Evolutionary conservation across 345 rosid genomes (phyloP).

Genomic region (Clarkia xantiana): DNA sequence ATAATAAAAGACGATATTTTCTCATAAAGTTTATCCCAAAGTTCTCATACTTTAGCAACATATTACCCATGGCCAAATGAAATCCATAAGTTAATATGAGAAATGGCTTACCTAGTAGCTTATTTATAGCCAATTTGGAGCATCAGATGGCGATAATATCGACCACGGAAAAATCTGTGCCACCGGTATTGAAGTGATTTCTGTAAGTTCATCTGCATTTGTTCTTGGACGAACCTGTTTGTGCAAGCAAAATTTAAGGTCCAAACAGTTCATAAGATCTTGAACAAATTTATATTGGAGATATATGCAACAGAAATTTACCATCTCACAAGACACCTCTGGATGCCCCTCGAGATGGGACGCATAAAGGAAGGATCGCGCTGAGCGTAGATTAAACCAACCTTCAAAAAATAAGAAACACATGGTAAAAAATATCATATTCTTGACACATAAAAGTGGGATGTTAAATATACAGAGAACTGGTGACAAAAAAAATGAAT

Average conservation of each 20-base stretch:
- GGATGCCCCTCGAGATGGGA: constrained; percentile 67
- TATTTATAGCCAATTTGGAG: constrained; percentile 39
- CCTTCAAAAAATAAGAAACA: constrained; percentile 22
- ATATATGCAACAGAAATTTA: constrained; percentile 11
- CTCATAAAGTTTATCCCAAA: no score
- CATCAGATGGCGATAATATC: constrained; percentile 88
- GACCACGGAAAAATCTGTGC: constrained; percentile 70
- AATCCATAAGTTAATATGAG: no score
- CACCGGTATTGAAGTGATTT: constrained; percentile 34
- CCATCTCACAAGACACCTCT: constrained; percentile 94
- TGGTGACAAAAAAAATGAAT: no score
- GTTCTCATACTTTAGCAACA: no score
- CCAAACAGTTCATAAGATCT: no score
- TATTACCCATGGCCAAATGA: no score
- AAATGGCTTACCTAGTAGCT: neutral
- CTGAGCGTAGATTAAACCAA: constrained; percentile 78
- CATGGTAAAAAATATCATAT: neutral
- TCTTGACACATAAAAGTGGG: neutral
- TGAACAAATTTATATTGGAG: no score
- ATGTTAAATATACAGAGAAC: no score
- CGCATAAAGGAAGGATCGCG: constrained; percentile 83
- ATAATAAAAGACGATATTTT: no score
- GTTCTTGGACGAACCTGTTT: constrained; percentile 73
- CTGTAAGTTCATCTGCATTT: constrained; percentile 43
- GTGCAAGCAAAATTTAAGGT: neutral